Base-by-base conservation (phyloP, 352 stramenopile species). In the Peronosclerospora sorghi region DNA sequence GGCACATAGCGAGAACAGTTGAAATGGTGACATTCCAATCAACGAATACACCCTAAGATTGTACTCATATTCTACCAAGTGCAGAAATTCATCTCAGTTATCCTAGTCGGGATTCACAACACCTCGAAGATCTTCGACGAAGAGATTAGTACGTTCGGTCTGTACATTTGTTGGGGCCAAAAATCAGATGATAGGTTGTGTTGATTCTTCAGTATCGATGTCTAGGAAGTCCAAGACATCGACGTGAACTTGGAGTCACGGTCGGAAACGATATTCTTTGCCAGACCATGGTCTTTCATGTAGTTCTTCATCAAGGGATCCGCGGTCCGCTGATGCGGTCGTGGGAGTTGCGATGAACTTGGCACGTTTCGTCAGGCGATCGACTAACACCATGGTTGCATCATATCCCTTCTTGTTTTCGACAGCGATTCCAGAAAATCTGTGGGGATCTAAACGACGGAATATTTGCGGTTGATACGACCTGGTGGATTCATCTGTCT, bases 41-140 rank as follows among this genome's bases (percentile, higher is more conserved):
- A 35, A 30, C 1, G 44, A 23, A 17, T 53, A 30, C 7, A 44
- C 28, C 15, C 35, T n/a, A 32, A 27, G 26, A 28, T 47, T 43
- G 26, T 54, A 42, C 6, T 37, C 38, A 30, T 47, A 36, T 18
- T 54, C 46, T 35, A 29, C 36, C 12, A 45, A 17, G 30, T 52
- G 36, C 8, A 47, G 24, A 37, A 32, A 37, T 9, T 30, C 30
- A 39, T 43, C 13, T 35, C 35, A 50, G 34, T 43, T 35, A 36
- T 42, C 43, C 13, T 48, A 30, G 21, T 13, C 13, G 18, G 42
- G 42, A 21, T 48, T 48, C 8, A 35, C 23, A 19, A 20, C 32
- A 17, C 12, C 12, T n/a, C 12, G 5, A 35, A 35, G 29, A n/a
- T 35, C 29, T 35, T 35, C 29, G 12, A 35, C 15, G 29, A 35